Evolutionary conservation across 129 eudicot species (phyloP).

Genomic region (Helichrysum umbraculigerum): DNA sequence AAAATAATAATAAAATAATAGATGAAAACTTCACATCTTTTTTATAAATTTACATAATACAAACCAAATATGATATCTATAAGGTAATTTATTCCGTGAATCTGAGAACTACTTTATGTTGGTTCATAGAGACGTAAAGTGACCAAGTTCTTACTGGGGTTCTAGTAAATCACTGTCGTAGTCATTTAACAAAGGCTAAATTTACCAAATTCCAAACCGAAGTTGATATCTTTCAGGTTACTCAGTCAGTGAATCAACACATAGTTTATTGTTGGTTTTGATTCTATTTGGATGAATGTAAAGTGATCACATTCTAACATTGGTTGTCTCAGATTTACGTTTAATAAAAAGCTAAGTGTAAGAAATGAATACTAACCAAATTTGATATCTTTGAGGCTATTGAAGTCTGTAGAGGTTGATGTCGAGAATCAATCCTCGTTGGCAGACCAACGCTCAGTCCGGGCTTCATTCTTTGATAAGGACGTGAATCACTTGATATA

Average conservation of each 20-base stretch:
- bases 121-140: not conserved
- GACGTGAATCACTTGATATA: constrained; percentile 67
- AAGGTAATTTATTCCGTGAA: constrained; percentile 51
- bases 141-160: too few species aligned
- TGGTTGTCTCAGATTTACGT: too few species aligned
- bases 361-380: constrained; percentile 56
- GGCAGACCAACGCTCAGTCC: constrained; percentile 37
- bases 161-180: too few species aligned
- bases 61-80: constrained; percentile 58
- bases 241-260: too few species aligned
- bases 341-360: too few species aligned
- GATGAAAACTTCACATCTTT: too few species aligned
- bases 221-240: too few species aligned
- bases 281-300: too few species aligned
- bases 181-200: too few species aligned
- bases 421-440: constrained; percentile 70
- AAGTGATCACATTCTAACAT: too few species aligned
- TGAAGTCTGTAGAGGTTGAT: constrained; percentile 79
- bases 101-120: not conserved
- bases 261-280: too few species aligned
- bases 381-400: constrained; percentile 77
- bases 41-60: constrained; percentile 3
- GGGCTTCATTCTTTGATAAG: constrained; percentile 47
- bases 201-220: too few species aligned
- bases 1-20: not conserved